Conservation (phyloP, 352 stramenopile species). For the Thalassiosira mediterranea region DNA sequence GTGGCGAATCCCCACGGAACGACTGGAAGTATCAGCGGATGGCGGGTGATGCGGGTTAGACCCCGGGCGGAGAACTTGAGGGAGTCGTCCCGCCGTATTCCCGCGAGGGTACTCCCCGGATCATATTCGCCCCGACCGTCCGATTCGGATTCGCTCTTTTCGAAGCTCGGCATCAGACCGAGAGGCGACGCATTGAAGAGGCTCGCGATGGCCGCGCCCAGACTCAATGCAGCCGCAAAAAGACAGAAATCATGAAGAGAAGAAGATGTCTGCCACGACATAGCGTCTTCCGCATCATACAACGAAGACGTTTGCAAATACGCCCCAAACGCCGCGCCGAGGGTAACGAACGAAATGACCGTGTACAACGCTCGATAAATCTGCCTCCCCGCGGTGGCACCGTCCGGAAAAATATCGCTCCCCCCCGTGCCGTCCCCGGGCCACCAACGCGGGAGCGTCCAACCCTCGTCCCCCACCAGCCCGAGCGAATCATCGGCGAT, state of each 20-base stretch:
- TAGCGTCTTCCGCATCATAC: not conserved
- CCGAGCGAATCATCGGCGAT: slow-evolving; percentile 13
- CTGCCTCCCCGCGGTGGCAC: slow-evolving; percentile 58
- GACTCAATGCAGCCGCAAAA: slow-evolving; percentile 31
- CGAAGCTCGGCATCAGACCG: slow-evolving; percentile 43
- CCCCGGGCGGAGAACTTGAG: slow-evolving; percentile 51
- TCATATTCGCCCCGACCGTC: not conserved
- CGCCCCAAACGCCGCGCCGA: slow-evolving; percentile 48
- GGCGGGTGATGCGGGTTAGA: slow-evolving; percentile 58
- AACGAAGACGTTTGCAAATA: slow-evolving; percentile 40
- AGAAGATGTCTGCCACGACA: not conserved
- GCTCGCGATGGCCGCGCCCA: slow-evolving; percentile 48
- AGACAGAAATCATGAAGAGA: slow-evolving; percentile 26
- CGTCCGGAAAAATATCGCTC: slow-evolving; percentile 56
- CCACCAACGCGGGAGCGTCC: slow-evolving; percentile 53
- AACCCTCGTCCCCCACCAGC: slow-evolving; percentile 41
- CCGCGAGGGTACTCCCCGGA: slow-evolving; percentile 12
- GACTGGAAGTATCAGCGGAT: slow-evolving; percentile 64
- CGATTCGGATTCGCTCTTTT: slow-evolving; percentile 12
- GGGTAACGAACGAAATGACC: slow-evolving; percentile 55
- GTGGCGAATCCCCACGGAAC: slow-evolving; percentile 45
- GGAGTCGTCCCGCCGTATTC: slow-evolving; percentile 45
- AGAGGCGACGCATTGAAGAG: slow-evolving; percentile 64
- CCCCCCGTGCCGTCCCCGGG: slow-evolving; percentile 52
- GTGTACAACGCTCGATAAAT: slow-evolving; percentile 62